Evolutionary conservation across 352 stramenopile species (phyloP).

Genomic region (Globisporangium emineosum): DNA sequence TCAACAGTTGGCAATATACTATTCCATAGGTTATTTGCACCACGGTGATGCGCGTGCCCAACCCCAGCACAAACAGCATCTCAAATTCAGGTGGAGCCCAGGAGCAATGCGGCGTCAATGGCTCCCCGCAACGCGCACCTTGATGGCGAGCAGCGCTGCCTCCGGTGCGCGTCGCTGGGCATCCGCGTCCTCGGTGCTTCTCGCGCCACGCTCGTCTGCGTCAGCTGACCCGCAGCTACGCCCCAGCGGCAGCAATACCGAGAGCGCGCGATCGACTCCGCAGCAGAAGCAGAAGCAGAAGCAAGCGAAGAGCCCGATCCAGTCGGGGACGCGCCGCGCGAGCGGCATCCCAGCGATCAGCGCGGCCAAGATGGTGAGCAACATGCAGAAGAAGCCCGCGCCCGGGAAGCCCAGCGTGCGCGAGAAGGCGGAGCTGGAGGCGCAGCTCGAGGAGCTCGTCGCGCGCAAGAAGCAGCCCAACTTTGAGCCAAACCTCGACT

Average conservation of each 20-base stretch:
- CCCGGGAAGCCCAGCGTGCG: constrained; percentile 11
- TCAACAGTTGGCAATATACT: not conserved
- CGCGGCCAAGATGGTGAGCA: constrained; percentile 15
- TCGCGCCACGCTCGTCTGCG: not conserved
- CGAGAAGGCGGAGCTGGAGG: constrained; percentile 15
- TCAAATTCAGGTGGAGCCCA: not conserved
- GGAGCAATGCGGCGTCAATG: constrained; percentile 11
- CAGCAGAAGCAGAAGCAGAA: constrained; percentile 1
- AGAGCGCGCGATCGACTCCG: not conserved
- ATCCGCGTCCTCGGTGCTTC: constrained; percentile 1
- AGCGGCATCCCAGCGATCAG: constrained; percentile 9
- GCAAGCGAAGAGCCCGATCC: constrained; percentile 1
- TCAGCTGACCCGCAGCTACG: not conserved
- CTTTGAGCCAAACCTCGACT: constrained; percentile 47
- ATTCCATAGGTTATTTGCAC: not conserved
- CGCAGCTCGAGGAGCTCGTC: constrained; percentile 41
- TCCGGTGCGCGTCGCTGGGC: constrained; percentile 4
- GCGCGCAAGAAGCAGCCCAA: constrained; percentile 26
- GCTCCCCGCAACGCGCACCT: constrained; percentile 9
- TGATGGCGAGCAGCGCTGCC: not conserved
- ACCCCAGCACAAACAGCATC: not conserved
- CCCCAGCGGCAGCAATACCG: not conserved
- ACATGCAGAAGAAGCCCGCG: constrained; percentile 9
- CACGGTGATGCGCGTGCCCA: not conserved
- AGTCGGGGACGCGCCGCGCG: constrained; percentile 1